phyloP scores from a whole-genome alignment of 2,329 filamentous ascomycete genomes.

The Xylaria sp. region DNA sequence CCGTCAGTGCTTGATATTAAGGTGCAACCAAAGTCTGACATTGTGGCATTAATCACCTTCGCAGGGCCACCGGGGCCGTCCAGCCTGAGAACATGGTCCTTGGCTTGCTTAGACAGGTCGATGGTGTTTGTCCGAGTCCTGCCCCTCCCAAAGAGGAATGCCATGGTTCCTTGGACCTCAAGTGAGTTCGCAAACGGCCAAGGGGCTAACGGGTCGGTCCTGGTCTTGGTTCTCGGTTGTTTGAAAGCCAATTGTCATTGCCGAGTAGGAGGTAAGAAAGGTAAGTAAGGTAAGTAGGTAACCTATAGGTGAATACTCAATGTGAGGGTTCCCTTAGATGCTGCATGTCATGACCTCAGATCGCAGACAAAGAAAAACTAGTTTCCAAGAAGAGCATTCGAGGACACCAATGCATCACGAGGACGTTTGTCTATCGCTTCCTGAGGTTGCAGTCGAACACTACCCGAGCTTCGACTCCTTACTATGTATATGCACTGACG shows the following conservation, averaged over 20 bases:
- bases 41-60: conserved; percentile 54
- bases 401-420: conserved; percentile 15
- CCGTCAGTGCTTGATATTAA: conserved; percentile 41
- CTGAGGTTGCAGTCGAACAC: conserved; percentile 10
- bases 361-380: conserved; percentile 19
- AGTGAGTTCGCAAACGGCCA: conserved; percentile 3
- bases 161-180: conserved; percentile 52
- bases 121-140: conserved; percentile 61
- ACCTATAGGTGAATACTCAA: conserved; percentile 10
- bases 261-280: conserved; percentile 3
- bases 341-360: conserved; percentile 26
- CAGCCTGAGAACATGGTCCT: conserved; percentile 63
- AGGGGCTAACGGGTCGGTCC: conserved; percentile 3
- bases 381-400: conserved; percentile 15
- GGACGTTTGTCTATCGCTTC: conserved; percentile 4
- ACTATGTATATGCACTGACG: background rate
- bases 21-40: conserved; percentile 21
- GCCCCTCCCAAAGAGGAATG: conserved; percentile 66
- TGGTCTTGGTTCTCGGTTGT: conserved; percentile 12
- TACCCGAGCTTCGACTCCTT: conserved; percentile 26
- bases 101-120: conserved; percentile 66
- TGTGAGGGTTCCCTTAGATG: conserved; percentile 13
- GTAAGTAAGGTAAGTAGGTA: background rate
- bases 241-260: conserved; percentile 26
- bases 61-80: conserved; percentile 60